phyloP scores from a whole-genome alignment of 2,329 filamentous ascomycete species.

The Dactylella cylindrospora region DNA sequence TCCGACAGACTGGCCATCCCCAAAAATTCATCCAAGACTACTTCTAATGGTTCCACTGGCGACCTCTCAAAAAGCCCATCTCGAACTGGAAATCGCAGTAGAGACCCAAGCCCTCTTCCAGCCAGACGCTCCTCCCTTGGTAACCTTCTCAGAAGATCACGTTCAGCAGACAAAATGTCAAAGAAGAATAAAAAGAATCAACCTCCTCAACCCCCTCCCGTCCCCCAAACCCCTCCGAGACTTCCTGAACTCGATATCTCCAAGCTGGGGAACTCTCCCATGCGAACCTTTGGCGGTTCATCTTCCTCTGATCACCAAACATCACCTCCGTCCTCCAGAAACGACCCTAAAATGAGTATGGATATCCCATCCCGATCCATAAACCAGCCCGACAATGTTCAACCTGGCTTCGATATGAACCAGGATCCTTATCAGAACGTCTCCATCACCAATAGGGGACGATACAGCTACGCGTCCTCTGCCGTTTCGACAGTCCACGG shows the following conservation, averaged over 20 bases:
- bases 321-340: constrained; percentile 15
- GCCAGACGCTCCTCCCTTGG: constrained; percentile 37
- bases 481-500: constrained; percentile 83
- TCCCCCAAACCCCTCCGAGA: constrained; percentile 37
- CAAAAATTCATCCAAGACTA: constrained; percentile 37
- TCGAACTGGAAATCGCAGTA: constrained; percentile 17
- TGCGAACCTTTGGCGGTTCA: constrained; percentile 37
- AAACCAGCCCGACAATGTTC: constrained; percentile 19
- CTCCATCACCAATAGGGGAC: constrained; percentile 65
- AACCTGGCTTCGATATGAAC: constrained; percentile 41
- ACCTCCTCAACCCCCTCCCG: constrained; percentile 22
- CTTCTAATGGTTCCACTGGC: constrained; percentile 28
- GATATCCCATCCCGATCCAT: constrained; percentile 19
- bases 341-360: constrained; percentile 22
- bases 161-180: constrained; percentile 36
- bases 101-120: constrained; percentile 32
- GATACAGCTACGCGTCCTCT: constrained; percentile 92
- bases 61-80: constrained; percentile 40
- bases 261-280: constrained; percentile 20
- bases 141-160: constrained; percentile 42
- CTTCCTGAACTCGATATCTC: constrained; percentile 36
- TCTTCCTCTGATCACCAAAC: constrained; percentile 13
- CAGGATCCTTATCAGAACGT: constrained; percentile 33
- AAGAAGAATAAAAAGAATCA: constrained; percentile 44
- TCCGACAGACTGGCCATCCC: constrained; percentile 20